Conservation (phyloP, 2,329 filamentous ascomycete species). For the Botrytis galanthina region DNA sequence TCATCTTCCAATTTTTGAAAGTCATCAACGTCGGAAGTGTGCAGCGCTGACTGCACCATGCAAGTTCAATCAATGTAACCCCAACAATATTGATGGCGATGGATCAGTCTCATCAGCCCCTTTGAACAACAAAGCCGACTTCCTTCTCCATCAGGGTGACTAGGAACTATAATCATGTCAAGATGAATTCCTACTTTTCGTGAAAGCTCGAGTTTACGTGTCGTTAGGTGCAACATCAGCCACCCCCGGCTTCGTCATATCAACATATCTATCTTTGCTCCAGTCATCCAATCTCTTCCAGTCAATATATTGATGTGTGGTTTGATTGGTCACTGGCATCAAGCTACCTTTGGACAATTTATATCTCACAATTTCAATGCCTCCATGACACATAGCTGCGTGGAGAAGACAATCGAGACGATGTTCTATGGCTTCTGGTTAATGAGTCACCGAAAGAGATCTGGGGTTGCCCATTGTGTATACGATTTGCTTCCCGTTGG, state of each 20-base stretch:
- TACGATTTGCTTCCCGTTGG: background rate
- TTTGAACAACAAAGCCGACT: too few relatives aligned
- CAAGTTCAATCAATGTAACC: too few relatives aligned
- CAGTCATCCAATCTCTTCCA: background rate
- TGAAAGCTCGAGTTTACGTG: background rate
- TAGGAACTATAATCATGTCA: background rate
- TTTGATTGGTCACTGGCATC: too few relatives aligned
- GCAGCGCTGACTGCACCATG: too few relatives aligned
- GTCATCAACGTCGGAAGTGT: too few relatives aligned
- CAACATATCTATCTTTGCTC: background rate
- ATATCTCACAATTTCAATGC: background rate
- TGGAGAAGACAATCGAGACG: background rate
- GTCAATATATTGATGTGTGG: too few relatives aligned
- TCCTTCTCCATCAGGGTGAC: background rate
- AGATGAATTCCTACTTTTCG: background rate
- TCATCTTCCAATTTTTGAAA: too few relatives aligned
- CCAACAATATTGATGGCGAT: too few relatives aligned
- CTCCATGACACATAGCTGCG: background rate
- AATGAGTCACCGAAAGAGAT: background rate
- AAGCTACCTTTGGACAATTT: too few relatives aligned
- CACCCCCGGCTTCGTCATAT: background rate
- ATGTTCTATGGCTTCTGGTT: background rate
- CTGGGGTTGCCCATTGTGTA: background rate
- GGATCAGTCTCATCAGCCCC: too few relatives aligned
- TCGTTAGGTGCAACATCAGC: background rate